These are phyloP conservation scores for Haplosporangium sp. DNA, from an alignment of 371 early-diverging fungal species.

Conservation along the genomic window DNA sequence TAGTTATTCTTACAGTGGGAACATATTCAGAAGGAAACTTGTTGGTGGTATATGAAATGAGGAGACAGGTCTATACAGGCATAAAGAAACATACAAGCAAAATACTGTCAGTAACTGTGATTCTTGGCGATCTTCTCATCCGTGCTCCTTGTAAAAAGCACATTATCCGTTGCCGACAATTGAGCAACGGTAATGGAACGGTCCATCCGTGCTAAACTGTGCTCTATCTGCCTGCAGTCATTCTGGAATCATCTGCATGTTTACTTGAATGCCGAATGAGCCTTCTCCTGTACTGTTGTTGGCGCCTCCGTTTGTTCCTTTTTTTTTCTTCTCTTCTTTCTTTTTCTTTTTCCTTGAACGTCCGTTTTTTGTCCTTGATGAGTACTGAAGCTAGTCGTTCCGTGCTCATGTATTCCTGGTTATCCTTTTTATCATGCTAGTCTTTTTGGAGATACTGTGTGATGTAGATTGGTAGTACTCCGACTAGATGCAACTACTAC, in stretches of 20 bases:
- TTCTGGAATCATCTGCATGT: conserved; percentile 16
- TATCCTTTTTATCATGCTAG: too few species aligned
- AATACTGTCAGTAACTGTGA: background rate
- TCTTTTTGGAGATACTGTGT: too few species aligned
- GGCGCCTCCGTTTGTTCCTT: conserved; percentile 1
- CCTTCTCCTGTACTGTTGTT: conserved; percentile 16
- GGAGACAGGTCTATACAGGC: conserved; percentile 89
- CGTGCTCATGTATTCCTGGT: too few species aligned
- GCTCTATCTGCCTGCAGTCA: too few species aligned
- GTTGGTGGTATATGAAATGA: conserved; percentile 98
- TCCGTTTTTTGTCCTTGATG: background rate
- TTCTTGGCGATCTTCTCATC: too few species aligned
- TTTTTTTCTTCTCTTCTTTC: background rate
- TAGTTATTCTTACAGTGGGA: conserved; percentile 83
- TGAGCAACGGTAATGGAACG: background rate
- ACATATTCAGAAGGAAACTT: conserved; percentile 99
- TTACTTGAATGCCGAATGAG: conserved; percentile 18
- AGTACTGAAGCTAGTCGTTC: too few species aligned
- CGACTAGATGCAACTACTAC: too few species aligned
- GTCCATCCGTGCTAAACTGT: conserved; percentile 14
- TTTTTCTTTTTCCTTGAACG: background rate
- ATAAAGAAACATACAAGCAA: background rate
- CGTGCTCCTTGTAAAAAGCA: background rate
- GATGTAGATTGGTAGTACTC: too few species aligned
- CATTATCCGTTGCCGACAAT: conserved; percentile 2